Evolutionary conservation across 768 basidiomycete genomes (phyloP), one percentile per base, ranked within the genome.

Genomic region (Kwoniella newhampshirensis): DNA sequence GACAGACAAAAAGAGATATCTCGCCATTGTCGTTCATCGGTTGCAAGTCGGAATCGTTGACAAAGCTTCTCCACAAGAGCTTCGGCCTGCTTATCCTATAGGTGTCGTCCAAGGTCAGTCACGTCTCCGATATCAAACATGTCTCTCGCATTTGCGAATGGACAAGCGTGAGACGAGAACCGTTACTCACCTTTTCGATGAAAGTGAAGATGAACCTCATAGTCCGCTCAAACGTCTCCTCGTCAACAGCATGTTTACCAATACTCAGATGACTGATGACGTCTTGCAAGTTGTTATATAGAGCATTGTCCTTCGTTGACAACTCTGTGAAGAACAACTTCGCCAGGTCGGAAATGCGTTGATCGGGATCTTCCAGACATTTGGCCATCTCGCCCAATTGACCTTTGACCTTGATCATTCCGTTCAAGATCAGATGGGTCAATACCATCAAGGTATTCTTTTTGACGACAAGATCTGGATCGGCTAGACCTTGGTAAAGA

Each of bases 371-470:
- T 78, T 97, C 92, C 6, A 98, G 78, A 73, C 96, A 98, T 77
- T 99, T 98, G n/a, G 94, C 96, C 94, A 99, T 98, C 81, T 99
- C 96, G 17, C 96, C 96, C 6, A 99, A 81, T 74, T 99, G 94
- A 1, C 96, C 96, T 78, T 99, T 98, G 66, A 98, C 93, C 77
- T 98, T 99, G 82, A 99, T 89, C 96, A 98, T 97, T 2, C 94
- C 94, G 68, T 97, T 97, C 60, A 99, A 79, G 71, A 98, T 98
- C 59, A 99, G 79, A 75, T 97, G 91, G 11, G 92, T 94, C 54
- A 98, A 81, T 27, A 98, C 96, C 94, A 98, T 98, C 42, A 99
- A 82, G 32, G 94, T 96, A 78, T 98, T 98, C 82, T 98, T 98
- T 85, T 98, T 99, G 62, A 99, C 94, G 37, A 87, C 83, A 9